Evolutionary conservation across 228 moss, liverwort and hornwort species (phyloP).

Genomic region (Sphagnum magellanicum): DNA sequence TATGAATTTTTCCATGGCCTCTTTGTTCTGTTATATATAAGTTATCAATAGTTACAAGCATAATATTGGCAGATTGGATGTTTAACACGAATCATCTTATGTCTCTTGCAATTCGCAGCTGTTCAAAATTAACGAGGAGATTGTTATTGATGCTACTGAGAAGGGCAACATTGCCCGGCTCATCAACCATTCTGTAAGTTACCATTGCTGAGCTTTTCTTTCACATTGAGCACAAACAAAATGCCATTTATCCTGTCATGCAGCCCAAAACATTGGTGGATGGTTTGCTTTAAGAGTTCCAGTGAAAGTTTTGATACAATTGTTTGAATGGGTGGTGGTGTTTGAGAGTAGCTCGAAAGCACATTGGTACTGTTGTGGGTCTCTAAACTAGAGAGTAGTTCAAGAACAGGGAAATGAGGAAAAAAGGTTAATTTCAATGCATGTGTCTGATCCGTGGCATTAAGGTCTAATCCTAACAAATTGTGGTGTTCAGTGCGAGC

Average conservation of each 20-base stretch:
- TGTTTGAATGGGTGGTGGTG: background rate
- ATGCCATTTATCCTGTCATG: background rate
- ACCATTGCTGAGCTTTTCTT: background rate
- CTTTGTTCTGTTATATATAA: background rate
- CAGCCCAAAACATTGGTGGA: no score
- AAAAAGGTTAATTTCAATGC: no score
- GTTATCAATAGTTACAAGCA: no score
- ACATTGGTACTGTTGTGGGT: no score
- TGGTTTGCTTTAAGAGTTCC: background rate
- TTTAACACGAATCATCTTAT: no score
- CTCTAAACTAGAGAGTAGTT: no score
- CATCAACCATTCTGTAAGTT: constrained; percentile 96
- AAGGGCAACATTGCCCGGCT: constrained; percentile 98
- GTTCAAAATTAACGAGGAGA: constrained; percentile 96
- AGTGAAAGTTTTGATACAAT: background rate
- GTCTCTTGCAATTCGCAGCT: constrained; percentile 38
- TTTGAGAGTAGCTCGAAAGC: no score
- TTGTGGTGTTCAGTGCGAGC: constrained; percentile 62
- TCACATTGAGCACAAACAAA: background rate
- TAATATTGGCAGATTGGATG: no score
- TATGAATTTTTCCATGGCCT: background rate
- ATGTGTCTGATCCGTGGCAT: background rate
- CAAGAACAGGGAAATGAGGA: no score
- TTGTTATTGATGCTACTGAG: constrained; percentile 95
- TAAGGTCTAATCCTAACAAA: background rate